These are phyloP conservation scores for Talaromyces amestolkiae DNA, from an alignment of 2,329 filamentous ascomycete species.

Conservation along the genomic window DNA sequence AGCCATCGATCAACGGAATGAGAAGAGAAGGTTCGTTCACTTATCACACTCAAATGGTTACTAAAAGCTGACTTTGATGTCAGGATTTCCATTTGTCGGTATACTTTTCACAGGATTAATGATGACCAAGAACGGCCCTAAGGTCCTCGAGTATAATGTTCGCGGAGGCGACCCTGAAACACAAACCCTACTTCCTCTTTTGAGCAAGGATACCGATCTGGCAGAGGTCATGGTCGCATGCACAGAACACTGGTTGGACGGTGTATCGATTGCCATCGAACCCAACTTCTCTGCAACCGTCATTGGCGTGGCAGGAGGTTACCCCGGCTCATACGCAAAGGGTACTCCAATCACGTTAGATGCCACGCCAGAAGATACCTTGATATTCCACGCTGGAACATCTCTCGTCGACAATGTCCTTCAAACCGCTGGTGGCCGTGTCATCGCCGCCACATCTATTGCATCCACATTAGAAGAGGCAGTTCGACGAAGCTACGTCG, in stretches of 20 bases:
- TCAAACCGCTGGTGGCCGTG: slow-evolving; percentile 78
- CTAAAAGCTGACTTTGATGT: not conserved
- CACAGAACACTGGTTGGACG: slow-evolving; percentile 69
- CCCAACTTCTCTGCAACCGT: slow-evolving; percentile 79
- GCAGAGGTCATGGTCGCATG: slow-evolving; percentile 87
- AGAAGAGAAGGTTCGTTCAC: slow-evolving; percentile 60
- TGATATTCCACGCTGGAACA: slow-evolving; percentile 93
- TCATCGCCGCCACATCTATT: slow-evolving; percentile 87
- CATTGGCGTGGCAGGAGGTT: slow-evolving; percentile 88
- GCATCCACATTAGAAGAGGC: slow-evolving; percentile 74
- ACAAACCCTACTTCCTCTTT: slow-evolving; percentile 76
- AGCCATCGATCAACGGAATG: slow-evolving; percentile 88
- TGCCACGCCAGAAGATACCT: slow-evolving; percentile 56
- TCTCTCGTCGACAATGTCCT: slow-evolving; percentile 62
- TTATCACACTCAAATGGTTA: not conserved
- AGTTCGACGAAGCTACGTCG: slow-evolving; percentile 82
- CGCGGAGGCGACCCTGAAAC: slow-evolving; percentile 91
- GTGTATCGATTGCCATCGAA: slow-evolving; percentile 66
- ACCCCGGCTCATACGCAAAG: slow-evolving; percentile 82
- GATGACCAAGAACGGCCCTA: slow-evolving; percentile 78
- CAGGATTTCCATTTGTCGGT: slow-evolving; percentile 45
- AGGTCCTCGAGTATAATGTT: slow-evolving; percentile 89
- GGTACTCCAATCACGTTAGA: slow-evolving; percentile 63
- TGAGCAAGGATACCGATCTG: slow-evolving; percentile 75
- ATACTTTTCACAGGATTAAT: slow-evolving; percentile 68